Conservation (phyloP, 2,329 filamentous ascomycete species). For the Furcasterigmium sp. region DNA sequence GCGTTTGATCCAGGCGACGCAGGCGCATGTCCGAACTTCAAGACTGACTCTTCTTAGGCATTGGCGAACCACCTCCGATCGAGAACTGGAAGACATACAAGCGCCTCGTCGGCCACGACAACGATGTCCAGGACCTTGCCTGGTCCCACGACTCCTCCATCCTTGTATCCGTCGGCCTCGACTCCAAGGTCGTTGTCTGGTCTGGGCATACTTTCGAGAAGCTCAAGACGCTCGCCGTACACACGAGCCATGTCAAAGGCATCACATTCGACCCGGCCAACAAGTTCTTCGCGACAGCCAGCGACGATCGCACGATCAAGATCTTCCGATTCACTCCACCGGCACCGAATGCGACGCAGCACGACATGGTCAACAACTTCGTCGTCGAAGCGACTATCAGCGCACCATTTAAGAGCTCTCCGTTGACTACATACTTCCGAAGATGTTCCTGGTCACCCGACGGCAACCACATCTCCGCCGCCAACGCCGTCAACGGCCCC, state of each 20-base stretch:
- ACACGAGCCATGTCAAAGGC: slow-evolving; percentile 97
- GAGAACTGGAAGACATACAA: slow-evolving; percentile 98
- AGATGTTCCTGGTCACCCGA: slow-evolving; percentile 97
- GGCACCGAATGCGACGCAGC: slow-evolving; percentile 81
- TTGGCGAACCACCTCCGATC: slow-evolving; percentile 84
- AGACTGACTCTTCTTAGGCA: slow-evolving; percentile 40
- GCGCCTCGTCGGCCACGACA: slow-evolving; percentile 92
- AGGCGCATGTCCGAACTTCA: slow-evolving; percentile 4
- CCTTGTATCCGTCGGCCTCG: slow-evolving; percentile 88
- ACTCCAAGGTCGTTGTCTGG: slow-evolving; percentile 98
- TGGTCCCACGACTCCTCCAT: slow-evolving; percentile 97
- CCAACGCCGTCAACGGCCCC: slow-evolving; percentile 94
- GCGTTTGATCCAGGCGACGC: slow-evolving; percentile 24
- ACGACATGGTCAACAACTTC: slow-evolving; percentile 97
- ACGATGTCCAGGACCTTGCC: slow-evolving; percentile 95
- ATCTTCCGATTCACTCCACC: slow-evolving; percentile 94
- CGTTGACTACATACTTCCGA: slow-evolving; percentile 93
- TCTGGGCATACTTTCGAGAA: slow-evolving; percentile 98
- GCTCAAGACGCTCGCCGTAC: slow-evolving; percentile 85
- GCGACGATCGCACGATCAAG: slow-evolving; percentile 94
- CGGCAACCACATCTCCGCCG: slow-evolving; percentile 92
- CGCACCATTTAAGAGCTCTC: slow-evolving; percentile 82
- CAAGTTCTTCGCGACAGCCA: slow-evolving; percentile 98
- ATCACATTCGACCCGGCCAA: slow-evolving; percentile 98
- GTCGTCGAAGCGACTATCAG: slow-evolving; percentile 88